Evolutionary conservation across 352 stramenopile genomes (phyloP).

Genomic region (Globisporangium acanthophoron): DNA sequence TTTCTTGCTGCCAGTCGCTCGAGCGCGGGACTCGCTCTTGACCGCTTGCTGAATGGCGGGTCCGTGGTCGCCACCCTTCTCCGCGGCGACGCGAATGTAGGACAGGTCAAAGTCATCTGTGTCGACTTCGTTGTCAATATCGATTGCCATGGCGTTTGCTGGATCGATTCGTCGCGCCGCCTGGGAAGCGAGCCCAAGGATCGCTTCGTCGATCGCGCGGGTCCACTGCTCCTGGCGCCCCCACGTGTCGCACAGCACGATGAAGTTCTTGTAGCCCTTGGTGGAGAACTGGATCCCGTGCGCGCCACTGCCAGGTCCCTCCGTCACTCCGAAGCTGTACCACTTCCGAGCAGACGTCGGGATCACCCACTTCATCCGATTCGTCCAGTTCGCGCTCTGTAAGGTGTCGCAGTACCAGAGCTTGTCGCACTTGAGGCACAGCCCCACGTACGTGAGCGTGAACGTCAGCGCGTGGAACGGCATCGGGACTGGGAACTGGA

Average conservation of each 20-base stretch:
- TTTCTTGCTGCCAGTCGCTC: background rate
- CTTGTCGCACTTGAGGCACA: constrained; percentile 86
- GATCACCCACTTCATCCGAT: constrained; percentile 89
- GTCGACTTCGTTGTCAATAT: constrained; percentile 88
- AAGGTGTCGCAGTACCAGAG: constrained; percentile 86
- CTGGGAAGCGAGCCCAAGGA: constrained; percentile 55
- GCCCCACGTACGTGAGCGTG: constrained; percentile 76
- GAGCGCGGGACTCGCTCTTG: constrained; percentile 4
- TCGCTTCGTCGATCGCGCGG: constrained; percentile 76
- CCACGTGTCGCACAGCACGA: constrained; percentile 83
- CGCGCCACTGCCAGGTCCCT: constrained; percentile 74
- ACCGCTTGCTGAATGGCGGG: constrained; percentile 1
- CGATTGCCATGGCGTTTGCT: constrained; percentile 74
- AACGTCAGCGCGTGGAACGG: constrained; percentile 86
- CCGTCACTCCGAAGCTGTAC: constrained; percentile 81
- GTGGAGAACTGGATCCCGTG: constrained; percentile 84
- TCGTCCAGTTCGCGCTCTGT: constrained; percentile 77
- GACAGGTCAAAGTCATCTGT: constrained; percentile 68
- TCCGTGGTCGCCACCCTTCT: constrained; percentile 17
- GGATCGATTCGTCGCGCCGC: constrained; percentile 53
- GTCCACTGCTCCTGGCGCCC: constrained; percentile 85
- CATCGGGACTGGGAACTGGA: constrained; percentile 86
- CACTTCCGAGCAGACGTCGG: constrained; percentile 81
- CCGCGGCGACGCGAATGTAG: constrained; percentile 20
- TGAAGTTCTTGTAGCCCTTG: constrained; percentile 88